phyloP scores from a whole-genome alignment of 108 stramenopile species.

The Nitzschia sp. region DNA sequence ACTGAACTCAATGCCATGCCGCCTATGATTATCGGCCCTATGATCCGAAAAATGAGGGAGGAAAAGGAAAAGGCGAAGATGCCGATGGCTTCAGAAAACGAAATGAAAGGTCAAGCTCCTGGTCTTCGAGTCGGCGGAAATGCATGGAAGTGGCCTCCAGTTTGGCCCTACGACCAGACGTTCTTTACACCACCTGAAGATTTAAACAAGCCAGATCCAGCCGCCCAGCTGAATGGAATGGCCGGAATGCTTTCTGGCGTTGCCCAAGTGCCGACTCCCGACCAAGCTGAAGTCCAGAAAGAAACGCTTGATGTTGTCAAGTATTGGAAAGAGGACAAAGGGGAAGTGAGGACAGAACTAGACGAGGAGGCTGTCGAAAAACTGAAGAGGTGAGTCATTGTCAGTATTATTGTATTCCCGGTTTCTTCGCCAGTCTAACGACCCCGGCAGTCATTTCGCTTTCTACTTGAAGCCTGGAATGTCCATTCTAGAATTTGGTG shows the following conservation, averaged over 20 bases:
- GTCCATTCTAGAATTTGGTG: constrained; percentile 85
- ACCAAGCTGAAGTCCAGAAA: constrained; percentile 42
- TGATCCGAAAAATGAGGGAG: constrained; percentile 82
- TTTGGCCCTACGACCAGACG: constrained; percentile 82
- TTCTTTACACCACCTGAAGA: constrained; percentile 66
- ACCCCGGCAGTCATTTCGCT: constrained; percentile 59
- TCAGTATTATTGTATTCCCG: background rate
- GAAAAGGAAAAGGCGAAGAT: constrained; percentile 74
- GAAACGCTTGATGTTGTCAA: constrained; percentile 56
- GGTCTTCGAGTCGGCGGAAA: constrained; percentile 75
- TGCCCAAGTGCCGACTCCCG: constrained; percentile 32
- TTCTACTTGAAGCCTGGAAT: constrained; percentile 81
- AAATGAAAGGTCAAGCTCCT: constrained; percentile 68
- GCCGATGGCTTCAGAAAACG: constrained; percentile 72
- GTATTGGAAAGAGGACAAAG: constrained; percentile 69
- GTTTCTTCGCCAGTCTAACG: background rate
- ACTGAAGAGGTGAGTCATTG: constrained; percentile 60
- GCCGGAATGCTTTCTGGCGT: constrained; percentile 39
- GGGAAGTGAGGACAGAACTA: constrained; percentile 60
- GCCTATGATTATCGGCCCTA: constrained; percentile 77
- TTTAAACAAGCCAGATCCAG: constrained; percentile 37
- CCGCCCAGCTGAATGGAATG: constrained; percentile 31
- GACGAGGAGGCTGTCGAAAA: constrained; percentile 68
- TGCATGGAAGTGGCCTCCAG: constrained; percentile 90
- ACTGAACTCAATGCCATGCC: constrained; percentile 34